Percentiles rank a stretch among this genome's conserved stretches.
phyloP scores from a whole-genome alignment of 768 basidiomycete genomes.

The Pholiota conissans region DNA sequence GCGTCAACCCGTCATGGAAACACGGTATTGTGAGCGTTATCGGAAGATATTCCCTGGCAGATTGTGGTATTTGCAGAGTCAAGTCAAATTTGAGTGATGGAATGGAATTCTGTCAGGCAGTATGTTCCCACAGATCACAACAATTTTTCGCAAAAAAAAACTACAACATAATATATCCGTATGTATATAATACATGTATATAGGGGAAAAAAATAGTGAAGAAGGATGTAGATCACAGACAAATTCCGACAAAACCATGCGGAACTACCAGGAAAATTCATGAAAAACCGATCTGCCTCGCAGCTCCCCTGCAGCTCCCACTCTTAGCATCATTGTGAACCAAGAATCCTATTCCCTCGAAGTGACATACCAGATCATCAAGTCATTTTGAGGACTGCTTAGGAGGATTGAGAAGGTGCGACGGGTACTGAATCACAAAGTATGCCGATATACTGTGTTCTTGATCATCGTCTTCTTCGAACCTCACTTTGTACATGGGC shows the following conservation, averaged over 20 bases:
- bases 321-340: too few species aligned
- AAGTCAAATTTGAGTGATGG: too few species aligned
- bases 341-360: background rate
- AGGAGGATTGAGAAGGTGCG: slow-evolving; percentile 19
- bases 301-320: too few species aligned
- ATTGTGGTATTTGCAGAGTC: too few species aligned
- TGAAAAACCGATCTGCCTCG: background rate
- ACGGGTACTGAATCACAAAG: slow-evolving; percentile 83
- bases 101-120: too few species aligned
- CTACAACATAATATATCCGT: background rate
- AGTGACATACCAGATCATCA: background rate
- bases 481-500: slow-evolving; percentile 75
- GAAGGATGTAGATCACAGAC: background rate
- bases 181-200: slow-evolving; percentile 8
- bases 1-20: background rate
- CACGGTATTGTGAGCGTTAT: background rate
- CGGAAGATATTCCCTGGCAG: too few species aligned
- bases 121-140: too few species aligned
- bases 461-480: slow-evolving; percentile 88
- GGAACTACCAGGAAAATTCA: background rate
- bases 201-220: slow-evolving; percentile 1
- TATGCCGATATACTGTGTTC: slow-evolving; percentile 76
- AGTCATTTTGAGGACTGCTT: background rate
- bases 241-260: background rate
- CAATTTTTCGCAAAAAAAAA: background rate